Base-by-base conservation (phyloP, 805 yeast species). In the Pichia exigua region DNA sequence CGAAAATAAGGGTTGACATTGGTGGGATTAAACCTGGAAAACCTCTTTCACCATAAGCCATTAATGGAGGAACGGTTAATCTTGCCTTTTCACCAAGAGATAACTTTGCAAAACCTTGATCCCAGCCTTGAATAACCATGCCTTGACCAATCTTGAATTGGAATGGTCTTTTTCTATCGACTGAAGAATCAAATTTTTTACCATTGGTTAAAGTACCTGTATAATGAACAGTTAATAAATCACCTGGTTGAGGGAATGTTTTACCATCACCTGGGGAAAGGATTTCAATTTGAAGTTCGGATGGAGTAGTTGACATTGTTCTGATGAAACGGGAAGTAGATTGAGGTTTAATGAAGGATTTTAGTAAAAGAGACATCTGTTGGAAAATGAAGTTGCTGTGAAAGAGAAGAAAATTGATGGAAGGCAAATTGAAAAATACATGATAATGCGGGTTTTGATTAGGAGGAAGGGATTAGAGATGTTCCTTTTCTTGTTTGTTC, bases 1-100 rank as follows among this genome's bases (percentile, higher is more conserved):
- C 94, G 61, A 87, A 87, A 63, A 88, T 74, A 73, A 92, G 80
- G 61, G 97, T 91, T 58, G 97, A 95, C 71, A 88, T 89, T 61
- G 97, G 97, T 59, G 98, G 98, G 67, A 92, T 92, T 66, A 89
- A 75, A 61, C 96, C 96, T 61, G 97, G 97, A 83, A 86, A 89
- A 47, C 98, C 98, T 73, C 95, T 83, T 59, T 79, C 78, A 57
- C 97, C 97, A 73, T 92, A 92, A 61, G 95, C 98, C 74, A 87
- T 85, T 63, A 82, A 81, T 59, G 96, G 95, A 63, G 97, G 95
- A 63, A 92, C 89, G 63, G 95, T 89, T 66, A 92, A 77, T 67
- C 85, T 79, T 48, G 97, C 96, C 77, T 85, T 87, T 73, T 94
- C 89, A 64, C 98, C 98, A 48, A 90, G 79, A 49, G 95, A 85